phyloP scores from a whole-genome alignment of 2,329 filamentous ascomycete species.

The Cladosporium sp. region DNA sequence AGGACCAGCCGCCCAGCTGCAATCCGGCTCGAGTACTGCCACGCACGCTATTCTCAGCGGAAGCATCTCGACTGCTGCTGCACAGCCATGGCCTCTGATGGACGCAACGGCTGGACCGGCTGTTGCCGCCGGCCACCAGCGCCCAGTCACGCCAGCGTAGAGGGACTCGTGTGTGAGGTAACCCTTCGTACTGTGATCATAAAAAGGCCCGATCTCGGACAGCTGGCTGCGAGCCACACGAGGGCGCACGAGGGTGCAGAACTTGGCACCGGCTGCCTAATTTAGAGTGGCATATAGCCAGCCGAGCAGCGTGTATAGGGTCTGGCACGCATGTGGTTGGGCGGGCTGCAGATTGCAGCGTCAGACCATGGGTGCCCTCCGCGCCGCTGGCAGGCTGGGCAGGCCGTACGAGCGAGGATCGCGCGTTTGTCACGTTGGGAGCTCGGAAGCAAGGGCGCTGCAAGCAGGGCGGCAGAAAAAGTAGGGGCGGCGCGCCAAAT shows the following conservation, averaged over 20 bases:
- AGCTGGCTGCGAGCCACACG: background rate
- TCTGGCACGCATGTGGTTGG: background rate
- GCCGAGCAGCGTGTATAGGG: background rate
- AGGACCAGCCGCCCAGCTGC: background rate
- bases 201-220: conserved; percentile 4
- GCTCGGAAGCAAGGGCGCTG: background rate
- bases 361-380: no score
- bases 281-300: background rate
- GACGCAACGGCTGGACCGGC: background rate
- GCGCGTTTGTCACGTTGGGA: background rate
- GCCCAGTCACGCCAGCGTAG: background rate
- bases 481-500: background rate
- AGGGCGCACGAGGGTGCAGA: conserved; percentile 3
- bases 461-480: background rate
- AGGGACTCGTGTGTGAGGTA: conserved; percentile 5
- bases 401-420: background rate
- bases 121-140: background rate
- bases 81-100: background rate
- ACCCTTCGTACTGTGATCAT: background rate
- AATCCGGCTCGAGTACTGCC: background rate
- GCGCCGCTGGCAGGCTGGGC: no score
- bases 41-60: background rate
- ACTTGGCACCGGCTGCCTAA: background rate
- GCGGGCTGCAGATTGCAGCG: background rate
- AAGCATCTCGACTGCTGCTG: background rate